Evolutionary conservation across 441 rosid species (phyloP).

Genomic region (Theobroma grandiflorum): DNA sequence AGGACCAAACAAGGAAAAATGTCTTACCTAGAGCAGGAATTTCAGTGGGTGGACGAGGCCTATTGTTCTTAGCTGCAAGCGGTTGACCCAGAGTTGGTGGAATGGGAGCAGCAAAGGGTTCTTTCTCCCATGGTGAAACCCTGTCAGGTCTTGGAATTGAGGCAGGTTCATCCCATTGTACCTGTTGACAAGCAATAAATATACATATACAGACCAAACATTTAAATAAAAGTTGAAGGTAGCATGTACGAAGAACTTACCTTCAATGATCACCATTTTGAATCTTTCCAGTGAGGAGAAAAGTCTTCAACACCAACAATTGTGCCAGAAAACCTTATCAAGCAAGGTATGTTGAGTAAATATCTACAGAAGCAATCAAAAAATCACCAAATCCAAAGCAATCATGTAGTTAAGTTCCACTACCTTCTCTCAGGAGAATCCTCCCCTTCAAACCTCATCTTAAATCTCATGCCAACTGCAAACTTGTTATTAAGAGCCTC

Average conservation of each 20-base stretch:
- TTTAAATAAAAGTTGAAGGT: neutral
- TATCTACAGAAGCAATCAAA: slow-evolving; percentile 16
- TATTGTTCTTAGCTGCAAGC: slow-evolving; percentile 55
- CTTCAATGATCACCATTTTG: slow-evolving; percentile 70
- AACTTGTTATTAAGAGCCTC: slow-evolving; percentile 60
- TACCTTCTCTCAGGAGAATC: slow-evolving; percentile 82
- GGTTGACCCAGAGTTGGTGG: slow-evolving; percentile 44
- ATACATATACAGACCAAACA: slow-evolving; percentile 16
- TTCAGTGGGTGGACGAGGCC: slow-evolving; percentile 59
- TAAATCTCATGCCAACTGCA: slow-evolving; percentile 69
- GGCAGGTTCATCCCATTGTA: slow-evolving; percentile 80
- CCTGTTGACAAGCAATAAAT: slow-evolving; percentile 40
- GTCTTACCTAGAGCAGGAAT: slow-evolving; percentile 52
- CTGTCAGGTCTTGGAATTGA: slow-evolving; percentile 60
- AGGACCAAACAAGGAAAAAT: slow-evolving; percentile 8
- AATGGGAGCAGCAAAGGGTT: slow-evolving; percentile 55
- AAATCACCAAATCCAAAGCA: slow-evolving; percentile 21
- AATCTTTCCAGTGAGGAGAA: slow-evolving; percentile 68
- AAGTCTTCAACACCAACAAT: slow-evolving; percentile 65
- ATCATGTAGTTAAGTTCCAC: neutral
- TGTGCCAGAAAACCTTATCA: slow-evolving; percentile 68
- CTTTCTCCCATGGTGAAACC: slow-evolving; percentile 79
- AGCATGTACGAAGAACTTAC: slow-evolving; percentile 37
- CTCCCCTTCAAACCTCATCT: slow-evolving; percentile 76
- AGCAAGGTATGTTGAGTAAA: slow-evolving; percentile 16